A percentile compares a stretch with the other conserved stretches of the same genome.
These are phyloP conservation scores for Lojkania enalia DNA, from an alignment of 2,329 filamentous ascomycete species.

Conservation along the genomic window DNA sequence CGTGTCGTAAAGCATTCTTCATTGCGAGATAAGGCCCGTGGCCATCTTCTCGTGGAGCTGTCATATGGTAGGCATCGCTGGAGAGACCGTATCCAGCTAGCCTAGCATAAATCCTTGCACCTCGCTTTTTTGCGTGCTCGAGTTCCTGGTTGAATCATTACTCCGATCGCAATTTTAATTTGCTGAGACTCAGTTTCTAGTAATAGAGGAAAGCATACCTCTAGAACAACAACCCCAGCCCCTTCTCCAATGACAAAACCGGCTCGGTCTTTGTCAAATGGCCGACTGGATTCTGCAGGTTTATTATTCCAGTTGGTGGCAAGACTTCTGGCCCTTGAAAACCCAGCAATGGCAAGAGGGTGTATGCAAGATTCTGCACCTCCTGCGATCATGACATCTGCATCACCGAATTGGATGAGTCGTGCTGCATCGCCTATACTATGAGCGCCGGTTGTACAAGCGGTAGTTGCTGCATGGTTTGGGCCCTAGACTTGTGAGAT, in stretches of 20 bases:
- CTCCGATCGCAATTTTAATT: not conserved
- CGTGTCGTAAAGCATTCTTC: conserved; percentile 77
- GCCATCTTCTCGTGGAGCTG: conserved; percentile 81
- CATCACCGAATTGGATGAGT: conserved; percentile 88
- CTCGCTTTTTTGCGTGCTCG: conserved; percentile 79
- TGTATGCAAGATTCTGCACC: conserved; percentile 96
- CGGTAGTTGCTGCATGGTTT: conserved; percentile 90
- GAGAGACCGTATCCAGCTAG: conserved; percentile 87
- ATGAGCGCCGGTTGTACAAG: conserved; percentile 94
- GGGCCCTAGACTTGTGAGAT: conserved; percentile 63
- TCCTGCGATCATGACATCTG: conserved; percentile 94
- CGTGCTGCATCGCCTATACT: conserved; percentile 92
- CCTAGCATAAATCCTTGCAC: conserved; percentile 85
- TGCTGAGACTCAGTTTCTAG: not conserved
- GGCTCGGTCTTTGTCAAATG: conserved; percentile 77
- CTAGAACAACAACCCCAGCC: conserved; percentile 82
- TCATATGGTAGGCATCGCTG: conserved; percentile 91
- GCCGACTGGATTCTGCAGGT: conserved; percentile 73
- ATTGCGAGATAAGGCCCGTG: conserved; percentile 82
- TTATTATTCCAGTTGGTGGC: conserved; percentile 77
- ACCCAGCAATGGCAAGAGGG: conserved; percentile 88
- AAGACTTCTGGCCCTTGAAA: conserved; percentile 83
- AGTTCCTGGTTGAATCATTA: conserved; percentile 60
- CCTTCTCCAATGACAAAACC: conserved; percentile 96
- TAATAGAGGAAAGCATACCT: conserved; percentile 54